Evolutionary conservation across 2,329 filamentous ascomycete species (phyloP), one percentile per base, ranked within the genome.

Genomic region (Fusarium paranaense): DNA sequence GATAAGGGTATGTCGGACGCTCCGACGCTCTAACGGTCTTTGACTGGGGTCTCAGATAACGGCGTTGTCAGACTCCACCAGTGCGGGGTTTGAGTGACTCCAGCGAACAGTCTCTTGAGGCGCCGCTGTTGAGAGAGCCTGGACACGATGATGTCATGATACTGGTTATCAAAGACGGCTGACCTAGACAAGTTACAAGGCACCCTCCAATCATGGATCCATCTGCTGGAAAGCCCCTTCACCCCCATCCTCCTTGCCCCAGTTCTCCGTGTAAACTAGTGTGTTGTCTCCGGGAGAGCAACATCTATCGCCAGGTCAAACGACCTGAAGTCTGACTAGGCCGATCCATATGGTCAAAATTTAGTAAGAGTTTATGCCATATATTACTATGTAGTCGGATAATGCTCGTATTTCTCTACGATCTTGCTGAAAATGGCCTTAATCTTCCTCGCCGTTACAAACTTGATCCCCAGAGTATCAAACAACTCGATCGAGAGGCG

Each of bases 401-500:
- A 45, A 22, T 25, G 20, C 40, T 45, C 40, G 20, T 45, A 45
- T 13, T 45, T 45, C 40, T 45, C 40, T 25, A 45, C 40, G 13
- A 45, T 45, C 20, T 45, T 45, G 20, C 40, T 22, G 40, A 45
- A 45, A 45, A 45, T 45, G 40, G 40, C 40, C 14, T 45, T 45
- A 16, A 82, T 77, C 38, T 81, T 82, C 3, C 67, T 75, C 5
- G 80, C 80, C 1, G 79, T 78, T 1, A 72, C 64, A 35, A 82
- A 83, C 65, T 83, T 82, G 33, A 72, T 62, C 27, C 77, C 72
- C 20, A 82, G 50, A 5, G 78, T 80, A 30, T 78, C 76, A 47
- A 82, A 81, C 16, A 82, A 68, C 58, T 81, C 75, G 3, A 81
- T 74, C 1, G 78, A 79, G 3, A 81, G 59, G 20, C 81, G 78